Evolutionary conservation across 805 yeast species (phyloP).

Genomic region (Zygosaccharomyces lentus): DNA sequence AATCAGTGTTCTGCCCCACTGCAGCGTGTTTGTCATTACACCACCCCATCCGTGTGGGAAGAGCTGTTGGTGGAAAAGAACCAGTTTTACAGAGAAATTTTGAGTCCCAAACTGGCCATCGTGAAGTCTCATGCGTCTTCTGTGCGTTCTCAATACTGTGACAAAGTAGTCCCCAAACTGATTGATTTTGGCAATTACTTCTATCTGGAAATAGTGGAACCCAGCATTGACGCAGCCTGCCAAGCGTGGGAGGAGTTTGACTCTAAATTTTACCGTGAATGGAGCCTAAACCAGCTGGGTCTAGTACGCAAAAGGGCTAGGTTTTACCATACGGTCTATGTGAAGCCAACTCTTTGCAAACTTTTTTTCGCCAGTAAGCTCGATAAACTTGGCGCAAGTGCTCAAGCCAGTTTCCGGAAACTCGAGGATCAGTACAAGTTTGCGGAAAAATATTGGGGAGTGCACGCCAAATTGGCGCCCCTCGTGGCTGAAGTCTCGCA

Average conservation of each 20-base stretch:
- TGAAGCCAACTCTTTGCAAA: constrained; percentile 11
- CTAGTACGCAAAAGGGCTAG: constrained; percentile 4
- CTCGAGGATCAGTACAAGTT: background rate
- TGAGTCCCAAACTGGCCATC: constrained; percentile 16
- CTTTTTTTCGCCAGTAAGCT: constrained; percentile 6
- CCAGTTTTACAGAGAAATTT: constrained; percentile 14
- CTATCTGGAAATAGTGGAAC: constrained; percentile 7
- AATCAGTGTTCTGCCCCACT: constrained; percentile 19
- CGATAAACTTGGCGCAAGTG: background rate
- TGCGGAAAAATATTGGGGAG: background rate
- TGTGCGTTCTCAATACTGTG: constrained; percentile 8
- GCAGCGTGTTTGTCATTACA: constrained; percentile 20
- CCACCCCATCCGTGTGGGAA: constrained; percentile 21
- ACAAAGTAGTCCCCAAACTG: constrained; percentile 8
- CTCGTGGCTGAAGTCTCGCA: background rate
- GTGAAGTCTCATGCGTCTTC: constrained; percentile 4
- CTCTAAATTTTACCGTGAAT: background rate
- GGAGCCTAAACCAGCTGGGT: constrained; percentile 3
- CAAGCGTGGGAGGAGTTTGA: constrained; percentile 7
- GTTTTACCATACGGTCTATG: constrained; percentile 13
- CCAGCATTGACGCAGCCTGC: constrained; percentile 2
- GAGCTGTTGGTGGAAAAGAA: constrained; percentile 11
- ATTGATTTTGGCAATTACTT: constrained; percentile 9
- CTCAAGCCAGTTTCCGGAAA: background rate
- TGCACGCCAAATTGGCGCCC: background rate